Conservation (phyloP, 2,329 filamentous ascomycete species). For the Aspergillus thermomutatus region DNA sequence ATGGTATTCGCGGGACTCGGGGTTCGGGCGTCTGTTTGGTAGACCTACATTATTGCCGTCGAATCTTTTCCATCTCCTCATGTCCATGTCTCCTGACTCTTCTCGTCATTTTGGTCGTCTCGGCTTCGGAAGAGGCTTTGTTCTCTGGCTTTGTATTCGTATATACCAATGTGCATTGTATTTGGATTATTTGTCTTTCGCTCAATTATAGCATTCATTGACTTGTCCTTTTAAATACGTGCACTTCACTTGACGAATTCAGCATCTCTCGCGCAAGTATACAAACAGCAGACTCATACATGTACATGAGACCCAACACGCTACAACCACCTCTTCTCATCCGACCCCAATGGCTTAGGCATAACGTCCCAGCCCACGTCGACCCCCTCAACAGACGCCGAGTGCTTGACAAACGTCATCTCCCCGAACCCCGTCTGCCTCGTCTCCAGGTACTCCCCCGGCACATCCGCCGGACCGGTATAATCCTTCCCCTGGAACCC, state of each 20-base stretch:
- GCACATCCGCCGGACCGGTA: conserved; percentile 27
- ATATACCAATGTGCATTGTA: conserved; percentile 14
- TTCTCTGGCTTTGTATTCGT: conserved; percentile 10
- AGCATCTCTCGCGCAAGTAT: too few species aligned
- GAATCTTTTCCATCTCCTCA: background rate
- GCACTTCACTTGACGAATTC: too few species aligned
- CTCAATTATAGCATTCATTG: background rate
- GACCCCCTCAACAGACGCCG: conserved; percentile 46
- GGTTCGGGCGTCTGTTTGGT: background rate
- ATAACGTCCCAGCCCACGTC: conserved; percentile 50
- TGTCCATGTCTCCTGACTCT: background rate
- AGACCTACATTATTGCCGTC: too few species aligned
- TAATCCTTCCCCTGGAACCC: conserved; percentile 44
- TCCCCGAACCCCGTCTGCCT: conserved; percentile 46
- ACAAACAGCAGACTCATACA: too few species aligned
- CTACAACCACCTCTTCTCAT: conserved; percentile 27
- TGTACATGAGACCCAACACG: too few species aligned
- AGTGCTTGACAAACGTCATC: conserved; percentile 49
- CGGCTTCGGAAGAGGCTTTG: too few species aligned
- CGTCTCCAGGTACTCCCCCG: conserved; percentile 41
- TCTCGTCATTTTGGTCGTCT: background rate
- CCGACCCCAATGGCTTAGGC: conserved; percentile 50
- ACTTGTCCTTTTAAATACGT: background rate
- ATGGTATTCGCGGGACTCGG: too few species aligned
- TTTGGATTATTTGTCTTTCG: background rate